Conservation (phyloP, 108 stramenopile genomes). For the Cyclostephanos invisitatus region DNA sequence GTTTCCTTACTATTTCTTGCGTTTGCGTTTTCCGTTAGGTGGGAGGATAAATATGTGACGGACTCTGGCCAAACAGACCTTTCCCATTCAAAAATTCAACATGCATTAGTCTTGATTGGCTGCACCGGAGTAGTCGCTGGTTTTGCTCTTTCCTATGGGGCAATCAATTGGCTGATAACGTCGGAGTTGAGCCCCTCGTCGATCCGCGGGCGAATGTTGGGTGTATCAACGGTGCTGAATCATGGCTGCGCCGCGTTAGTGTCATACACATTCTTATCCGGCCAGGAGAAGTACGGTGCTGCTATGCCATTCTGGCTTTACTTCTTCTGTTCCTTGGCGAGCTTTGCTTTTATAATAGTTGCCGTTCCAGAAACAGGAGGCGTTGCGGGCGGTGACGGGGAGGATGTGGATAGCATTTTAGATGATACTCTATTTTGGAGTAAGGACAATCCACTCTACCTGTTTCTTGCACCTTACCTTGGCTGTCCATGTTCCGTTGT, state of each 20-base stretch:
- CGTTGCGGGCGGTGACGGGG: slow-evolving; percentile 37
- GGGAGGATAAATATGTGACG: slow-evolving; percentile 14
- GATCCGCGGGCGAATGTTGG: slow-evolving; percentile 57
- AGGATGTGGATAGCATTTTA: slow-evolving; percentile 43
- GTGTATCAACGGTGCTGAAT: slow-evolving; percentile 44
- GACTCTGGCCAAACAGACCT: slow-evolving; percentile 18
- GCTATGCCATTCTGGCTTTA: slow-evolving; percentile 49
- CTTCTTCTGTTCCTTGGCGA: slow-evolving; percentile 35
- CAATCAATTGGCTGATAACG: slow-evolving; percentile 59
- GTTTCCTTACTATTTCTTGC: slow-evolving; percentile 43
- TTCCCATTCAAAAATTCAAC: slow-evolving; percentile 37
- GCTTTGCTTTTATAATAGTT: slow-evolving; percentile 32
- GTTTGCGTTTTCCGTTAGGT: slow-evolving; percentile 31
- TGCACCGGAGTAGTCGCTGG: slow-evolving; percentile 52
- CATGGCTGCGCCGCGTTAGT: slow-evolving; percentile 48
- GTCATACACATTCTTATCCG: slow-evolving; percentile 50
- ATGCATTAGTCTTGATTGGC: slow-evolving; percentile 42
- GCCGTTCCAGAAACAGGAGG: slow-evolving; percentile 52
- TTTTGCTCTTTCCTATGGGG: slow-evolving; percentile 60
- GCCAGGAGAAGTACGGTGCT: slow-evolving; percentile 39
- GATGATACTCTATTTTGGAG: slow-evolving; percentile 47
- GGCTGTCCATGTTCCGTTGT: slow-evolving; percentile 12
- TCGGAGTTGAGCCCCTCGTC: slow-evolving; percentile 58
- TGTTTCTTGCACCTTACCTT: background rate
- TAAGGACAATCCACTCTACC: slow-evolving; percentile 30